Evolutionary conservation across 306 rosid species (phyloP).

Genomic region (Calophaca sinica): DNA sequence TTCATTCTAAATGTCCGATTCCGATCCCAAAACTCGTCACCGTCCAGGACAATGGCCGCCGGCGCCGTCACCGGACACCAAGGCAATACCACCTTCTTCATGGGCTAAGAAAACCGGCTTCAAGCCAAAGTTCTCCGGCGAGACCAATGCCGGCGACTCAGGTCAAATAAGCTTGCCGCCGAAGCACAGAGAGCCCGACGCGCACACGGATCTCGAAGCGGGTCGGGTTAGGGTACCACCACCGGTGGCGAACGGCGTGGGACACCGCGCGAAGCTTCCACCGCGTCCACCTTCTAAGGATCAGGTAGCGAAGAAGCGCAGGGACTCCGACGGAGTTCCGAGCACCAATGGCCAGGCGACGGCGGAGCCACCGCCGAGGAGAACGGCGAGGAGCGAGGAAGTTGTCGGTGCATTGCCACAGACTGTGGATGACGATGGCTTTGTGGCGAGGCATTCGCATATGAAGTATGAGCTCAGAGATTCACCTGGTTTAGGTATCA

Average conservation of each 20-base stretch:
- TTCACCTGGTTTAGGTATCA: conserved; percentile 85
- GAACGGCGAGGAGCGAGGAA: conserved; percentile 65
- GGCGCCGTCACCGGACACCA: conserved; percentile 49
- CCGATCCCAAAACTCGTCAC: conserved; percentile 70
- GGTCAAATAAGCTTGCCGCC: conserved; percentile 63
- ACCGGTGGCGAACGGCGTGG: conserved; percentile 53
- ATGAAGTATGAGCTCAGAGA: conserved; percentile 96
- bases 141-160: conserved; percentile 77
- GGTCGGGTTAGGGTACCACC: conserved; percentile 48
- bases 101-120: conserved; percentile 97
- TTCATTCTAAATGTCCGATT: conserved; percentile 57
- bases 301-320: conserved; percentile 65
- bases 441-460: conserved; percentile 69
- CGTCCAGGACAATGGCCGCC: conserved; percentile 95
- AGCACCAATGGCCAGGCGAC: conserved; percentile 48
- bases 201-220: conserved; percentile 70
- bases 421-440: conserved; percentile 66
- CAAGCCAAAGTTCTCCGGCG: conserved; percentile 92
- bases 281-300: conserved; percentile 52
- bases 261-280: conserved; percentile 47
- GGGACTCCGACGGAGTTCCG: conserved; percentile 71
- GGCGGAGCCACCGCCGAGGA: conserved; percentile 25
- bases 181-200: conserved; percentile 50
- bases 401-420: conserved; percentile 68
- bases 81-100: conserved; percentile 81